Conservation (phyloP, 768 basidiomycete species). For the Roridomyces roridus region DNA sequence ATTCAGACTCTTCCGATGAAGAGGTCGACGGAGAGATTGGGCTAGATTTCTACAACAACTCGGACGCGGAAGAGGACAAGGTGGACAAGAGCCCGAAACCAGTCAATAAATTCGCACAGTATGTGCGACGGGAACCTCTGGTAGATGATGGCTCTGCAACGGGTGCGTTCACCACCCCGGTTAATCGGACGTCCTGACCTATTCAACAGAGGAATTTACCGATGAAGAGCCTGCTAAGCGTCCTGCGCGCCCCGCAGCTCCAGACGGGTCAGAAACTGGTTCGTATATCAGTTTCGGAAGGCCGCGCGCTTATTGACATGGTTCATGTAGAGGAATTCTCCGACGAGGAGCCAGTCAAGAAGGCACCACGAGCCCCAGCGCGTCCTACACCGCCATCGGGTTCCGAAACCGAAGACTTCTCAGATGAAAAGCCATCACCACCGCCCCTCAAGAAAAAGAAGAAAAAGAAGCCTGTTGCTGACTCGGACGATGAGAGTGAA, state of each 20-base stretch:
- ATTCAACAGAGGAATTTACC: neutral
- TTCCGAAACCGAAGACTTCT: neutral
- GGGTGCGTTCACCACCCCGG: neutral
- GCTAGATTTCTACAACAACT: constrained; percentile 23
- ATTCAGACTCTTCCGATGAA: constrained; percentile 46
- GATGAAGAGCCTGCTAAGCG: neutral
- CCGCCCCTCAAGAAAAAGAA: no score
- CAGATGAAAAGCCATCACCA: neutral
- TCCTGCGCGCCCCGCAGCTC: neutral
- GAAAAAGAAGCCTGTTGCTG: no score
- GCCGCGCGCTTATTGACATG: neutral
- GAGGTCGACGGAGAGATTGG: constrained; percentile 45
- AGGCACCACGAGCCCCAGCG: neutral
- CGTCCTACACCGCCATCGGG: no score
- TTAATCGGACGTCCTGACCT: neutral
- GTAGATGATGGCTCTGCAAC: constrained; percentile 4
- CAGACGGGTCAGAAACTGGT: neutral
- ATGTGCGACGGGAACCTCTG: neutral
- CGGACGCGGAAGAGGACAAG: constrained; percentile 28
- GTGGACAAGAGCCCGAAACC: constrained; percentile 25
- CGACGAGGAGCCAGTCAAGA: constrained; percentile 5
- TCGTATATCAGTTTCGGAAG: neutral
- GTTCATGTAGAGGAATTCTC: neutral
- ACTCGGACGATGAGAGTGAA: no score
- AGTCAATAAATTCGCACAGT: constrained; percentile 9